Base-by-base conservation (phyloP, 2,329 filamentous ascomycete genomes). In the Pestalotiopsis sp. region DNA sequence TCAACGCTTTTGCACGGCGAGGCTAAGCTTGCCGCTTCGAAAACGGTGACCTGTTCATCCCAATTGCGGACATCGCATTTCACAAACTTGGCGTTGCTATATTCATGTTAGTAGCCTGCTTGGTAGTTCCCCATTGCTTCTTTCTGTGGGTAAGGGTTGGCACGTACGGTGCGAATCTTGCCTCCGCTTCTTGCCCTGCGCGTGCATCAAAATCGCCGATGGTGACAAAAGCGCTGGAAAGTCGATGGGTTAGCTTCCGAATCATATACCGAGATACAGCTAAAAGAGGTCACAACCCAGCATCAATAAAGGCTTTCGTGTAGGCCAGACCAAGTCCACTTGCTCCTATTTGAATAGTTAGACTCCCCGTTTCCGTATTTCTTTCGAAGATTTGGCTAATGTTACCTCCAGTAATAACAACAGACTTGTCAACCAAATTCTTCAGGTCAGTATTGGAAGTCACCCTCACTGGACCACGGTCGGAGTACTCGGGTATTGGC, bases 1-100 rank as follows among this genome's bases (percentile, higher is more conserved):
- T 64, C 61, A 27, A 64, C 25, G 61, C 61, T 64, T 23, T 45
- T 64, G 61, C 13, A 49, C n/a, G 61, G 61, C 6, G 36, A 45
- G 17, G 36, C n/a, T 12, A n/a, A 13, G 4, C 13, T 49, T 9
- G 61, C 61, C 41, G 61, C 38, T 36, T 64, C 61, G 23, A 64
- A 64, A n/a, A 64, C 39, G 61, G 61, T 38, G 17, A 45, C 39
- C 61, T 64, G 61, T 25, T 64, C 14, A 23, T 64, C 61, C 61
- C 61, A 64, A 49, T 49, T 14, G 39, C 61, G 61, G 14, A 64
- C 39, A n/a, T 64, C 61, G 11, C 31, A 41, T 25, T 41, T 49
- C n/a, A 64, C 23, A 20, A 64, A 64, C 25, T 36, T 61, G 12
- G 9, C 59, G 11, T 36, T 31, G 25, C 59, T 61, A 61, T 9